Evolutionary conservation across 2,329 filamentous ascomycete genomes (phyloP), one percentile per base, ranked within the genome.

Genomic region (Tolypocladium endophyticum): DNA sequence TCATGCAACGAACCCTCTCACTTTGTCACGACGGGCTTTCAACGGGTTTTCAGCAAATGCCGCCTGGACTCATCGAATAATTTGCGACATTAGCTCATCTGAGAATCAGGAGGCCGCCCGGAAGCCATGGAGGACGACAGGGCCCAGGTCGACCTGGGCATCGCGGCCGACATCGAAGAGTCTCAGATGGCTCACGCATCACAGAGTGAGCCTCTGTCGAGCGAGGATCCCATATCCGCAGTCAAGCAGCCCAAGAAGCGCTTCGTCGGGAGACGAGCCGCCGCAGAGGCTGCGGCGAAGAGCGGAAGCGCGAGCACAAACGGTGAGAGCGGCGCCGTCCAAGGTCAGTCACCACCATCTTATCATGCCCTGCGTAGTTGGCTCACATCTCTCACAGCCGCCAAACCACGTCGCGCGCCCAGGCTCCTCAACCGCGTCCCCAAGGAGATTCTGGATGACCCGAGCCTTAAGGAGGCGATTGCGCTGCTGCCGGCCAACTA

Each of bases 401-500:
- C 88, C 25, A 85, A 86, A 65, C 83, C 90, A 45, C 83, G 89
- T 65, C 82, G 90, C 68, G 81, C 87, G 20, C 87, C 90, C 1
- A 83, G 94, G 64, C 84, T 92, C n/a, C 75, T 97, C 62, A 97
- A 97, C 71, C 90, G 94, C 70, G 89, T 99, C 1, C 93, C 94
- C 2, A 81, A 87, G 20, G 88, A 93, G 64, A 96, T 99, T 63
- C 80, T 94, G 25, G 82, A 96, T 64, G 88, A 99, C 69, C 79
- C 86, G 55, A 89, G 88, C 55, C 89, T 99, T 69, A 93, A 93
- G 72, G 88, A 87, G 53, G 94, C 94, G 4, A 92, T 97, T 61
- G 81, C 86, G 7, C 82, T 99, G 38, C 84, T 99, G 2, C 94
- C 94, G 1, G 79, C 85, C n/a, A 99, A 99, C 78, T 99, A 99